phyloP scores from a whole-genome alignment of 352 stramenopile genomes.

The Pilasporangium apinafurcum region DNA sequence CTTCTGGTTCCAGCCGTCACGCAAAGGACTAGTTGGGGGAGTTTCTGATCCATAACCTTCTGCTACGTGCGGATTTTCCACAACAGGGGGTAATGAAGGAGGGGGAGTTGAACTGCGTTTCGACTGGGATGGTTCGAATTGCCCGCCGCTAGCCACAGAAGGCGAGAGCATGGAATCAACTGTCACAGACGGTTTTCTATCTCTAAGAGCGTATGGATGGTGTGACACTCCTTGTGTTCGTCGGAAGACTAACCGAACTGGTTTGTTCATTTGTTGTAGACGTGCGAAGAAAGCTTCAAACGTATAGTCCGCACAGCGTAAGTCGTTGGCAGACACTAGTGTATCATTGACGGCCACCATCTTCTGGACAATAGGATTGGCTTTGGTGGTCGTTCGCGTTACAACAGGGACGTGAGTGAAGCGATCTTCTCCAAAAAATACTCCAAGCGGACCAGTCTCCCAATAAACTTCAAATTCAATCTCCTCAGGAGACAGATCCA shows the following conservation, averaged over 20 bases:
- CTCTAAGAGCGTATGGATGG: not conserved
- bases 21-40: conserved; percentile 4
- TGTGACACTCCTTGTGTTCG: conserved; percentile 13
- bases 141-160: no score
- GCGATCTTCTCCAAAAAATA: conserved; percentile 81
- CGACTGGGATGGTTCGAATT: no score
- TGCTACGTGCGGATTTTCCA: conserved; percentile 3
- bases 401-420: conserved; percentile 68
- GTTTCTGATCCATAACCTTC: no score
- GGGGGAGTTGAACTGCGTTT: conserved; percentile 5
- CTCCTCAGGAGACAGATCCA: conserved; percentile 4
- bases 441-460: conserved; percentile 70
- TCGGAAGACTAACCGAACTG: conserved; percentile 65
- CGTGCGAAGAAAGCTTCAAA: conserved; percentile 81
- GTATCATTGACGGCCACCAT: conserved; percentile 75
- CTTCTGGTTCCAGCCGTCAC: no score
- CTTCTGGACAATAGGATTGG: conserved; percentile 60
- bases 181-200: conserved; percentile 24
- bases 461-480: conserved; percentile 65
- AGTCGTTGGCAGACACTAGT: conserved; percentile 68
- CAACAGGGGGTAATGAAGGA: not conserved
- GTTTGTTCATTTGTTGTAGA: conserved; percentile 83
- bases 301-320: conserved; percentile 60
- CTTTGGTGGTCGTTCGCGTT: conserved; percentile 57
- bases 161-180: conserved; percentile 16